These are phyloP conservation scores for Alliaria petiolata DNA, from an alignment of 345 rosid genomes.

Conservation along the genomic window DNA sequence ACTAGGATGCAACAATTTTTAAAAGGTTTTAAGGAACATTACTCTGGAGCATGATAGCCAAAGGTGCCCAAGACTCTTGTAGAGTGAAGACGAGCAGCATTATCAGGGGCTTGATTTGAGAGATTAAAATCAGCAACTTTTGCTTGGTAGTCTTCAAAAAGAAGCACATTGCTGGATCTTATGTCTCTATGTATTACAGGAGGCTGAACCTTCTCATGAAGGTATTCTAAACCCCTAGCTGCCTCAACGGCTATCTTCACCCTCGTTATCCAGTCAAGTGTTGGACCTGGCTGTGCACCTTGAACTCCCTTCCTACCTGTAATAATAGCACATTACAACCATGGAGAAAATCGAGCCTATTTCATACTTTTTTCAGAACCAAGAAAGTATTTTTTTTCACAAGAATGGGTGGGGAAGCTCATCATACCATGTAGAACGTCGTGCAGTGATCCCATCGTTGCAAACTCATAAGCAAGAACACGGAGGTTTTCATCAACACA, in stretches of 20 bases:
- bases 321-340: neutral
- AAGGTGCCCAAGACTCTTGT: slow-evolving; percentile 98
- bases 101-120: slow-evolving; percentile 97
- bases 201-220: slow-evolving; percentile 92
- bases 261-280: slow-evolving; percentile 92
- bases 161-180: slow-evolving; percentile 94
- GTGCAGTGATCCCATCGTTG: slow-evolving; percentile 91
- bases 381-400: neutral
- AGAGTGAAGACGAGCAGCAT: slow-evolving; percentile 99
- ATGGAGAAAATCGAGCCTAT: neutral
- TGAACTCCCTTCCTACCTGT: slow-evolving; percentile 99
- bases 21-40: slow-evolving; percentile 27
- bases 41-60: slow-evolving; percentile 99
- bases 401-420: neutral
- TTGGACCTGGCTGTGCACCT: slow-evolving; percentile 99
- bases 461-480: slow-evolving; percentile 82
- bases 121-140: slow-evolving; percentile 95
- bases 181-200: slow-evolving; percentile 89
- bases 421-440: slow-evolving; percentile 72
- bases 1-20: neutral
- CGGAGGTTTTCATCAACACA: slow-evolving; percentile 79
- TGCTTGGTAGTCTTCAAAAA: slow-evolving; percentile 91
- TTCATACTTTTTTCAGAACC: neutral
- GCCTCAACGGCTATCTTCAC: slow-evolving; percentile 95
- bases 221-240: slow-evolving; percentile 94